Evolutionary conservation across 1,284 basidiomycete species (phyloP).

Genomic region (Amylostereum areolatum): DNA sequence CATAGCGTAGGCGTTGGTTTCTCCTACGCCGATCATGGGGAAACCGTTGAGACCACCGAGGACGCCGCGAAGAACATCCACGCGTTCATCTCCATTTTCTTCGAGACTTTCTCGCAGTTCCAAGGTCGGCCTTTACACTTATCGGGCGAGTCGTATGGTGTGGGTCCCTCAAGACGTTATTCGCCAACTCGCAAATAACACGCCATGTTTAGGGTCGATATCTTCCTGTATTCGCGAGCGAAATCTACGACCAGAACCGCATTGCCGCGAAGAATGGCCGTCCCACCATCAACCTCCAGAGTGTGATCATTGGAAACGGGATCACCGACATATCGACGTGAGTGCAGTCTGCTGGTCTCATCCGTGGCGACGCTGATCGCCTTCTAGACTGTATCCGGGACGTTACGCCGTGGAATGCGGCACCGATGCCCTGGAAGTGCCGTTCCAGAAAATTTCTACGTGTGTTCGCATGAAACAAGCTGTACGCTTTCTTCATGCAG

Average conservation of each 20-base stretch:
- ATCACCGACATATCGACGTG: constrained; percentile 59
- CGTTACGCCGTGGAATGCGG: constrained; percentile 62
- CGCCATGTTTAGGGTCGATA: constrained; percentile 56
- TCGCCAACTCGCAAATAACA: constrained; percentile 34
- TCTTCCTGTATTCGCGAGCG: constrained; percentile 75
- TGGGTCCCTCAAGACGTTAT: constrained; percentile 30
- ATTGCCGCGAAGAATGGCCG: constrained; percentile 48
- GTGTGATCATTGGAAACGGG: constrained; percentile 58
- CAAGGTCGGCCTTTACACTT: constrained; percentile 60
- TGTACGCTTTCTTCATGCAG: constrained; percentile 26
- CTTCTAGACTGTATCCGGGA: constrained; percentile 48
- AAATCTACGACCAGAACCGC: constrained; percentile 72
- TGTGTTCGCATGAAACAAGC: constrained; percentile 59
- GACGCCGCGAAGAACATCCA: constrained; percentile 67
- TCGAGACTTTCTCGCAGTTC: constrained; percentile 69
- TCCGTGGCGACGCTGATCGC: background rate
- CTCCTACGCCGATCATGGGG: constrained; percentile 52
- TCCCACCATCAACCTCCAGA: constrained; percentile 62
- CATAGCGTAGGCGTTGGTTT: constrained; percentile 59
- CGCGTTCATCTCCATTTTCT: constrained; percentile 71
- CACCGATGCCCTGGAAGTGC: constrained; percentile 43
- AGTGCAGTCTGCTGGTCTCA: constrained; percentile 10
- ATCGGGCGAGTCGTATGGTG: constrained; percentile 66
- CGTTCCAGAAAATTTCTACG: constrained; percentile 49
- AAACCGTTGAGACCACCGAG: constrained; percentile 59